Evolutionary conservation across 2,329 filamentous ascomycete genomes (phyloP), one percentile per base, ranked within the genome.

Genomic region (Rugonectria rugulosa): DNA sequence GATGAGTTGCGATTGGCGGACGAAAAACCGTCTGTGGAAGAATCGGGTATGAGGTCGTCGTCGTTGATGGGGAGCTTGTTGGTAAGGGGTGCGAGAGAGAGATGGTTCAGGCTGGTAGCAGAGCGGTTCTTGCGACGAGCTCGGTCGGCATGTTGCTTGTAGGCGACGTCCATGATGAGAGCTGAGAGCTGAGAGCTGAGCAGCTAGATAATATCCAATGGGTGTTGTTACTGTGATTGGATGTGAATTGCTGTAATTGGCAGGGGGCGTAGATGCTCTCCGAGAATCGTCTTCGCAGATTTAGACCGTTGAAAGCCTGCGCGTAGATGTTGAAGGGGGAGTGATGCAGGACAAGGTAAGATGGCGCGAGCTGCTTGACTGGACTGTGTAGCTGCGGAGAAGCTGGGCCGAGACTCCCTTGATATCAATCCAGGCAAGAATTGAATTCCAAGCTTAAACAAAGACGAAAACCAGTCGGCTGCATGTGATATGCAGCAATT

Each of bases 51-150:
- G 61, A 79, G 76, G 45, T 84, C 80, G 53, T 76, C 73, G 65
- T 86, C 83, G 57, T 79, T 75, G 53, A 87, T 73, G 36, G 86
- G 85, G 8, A 88, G 77, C 68, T 82, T 84, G 46, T 81, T 79
- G 20, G 86, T 88, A 50, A 89, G 74, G 23, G 86, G 86, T n/a
- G 84, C 86, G 55, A 88, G 83, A 12, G 82, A 80, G 56, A 87
- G 79, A 64, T 86, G 81, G 65, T 83, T 82, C 60, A 87, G 75
- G 71, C 81, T 86, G 43, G 80, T 82, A 23, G 79, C 79, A 19
- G 85, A 87, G 63, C 81, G 80, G 65, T 81, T 82, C 73, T 85
- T 84, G 60, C 82, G 82, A 56, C 83, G 79, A 38, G 80, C 76
- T 61, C 82, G 79, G 62, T 80, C 81, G 47, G 83, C 76, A 68